Evolutionary conservation across 805 yeast genomes (phyloP), one percentile per base, ranked within the genome.

Genomic region (Metschnikowia koreensis): DNA sequence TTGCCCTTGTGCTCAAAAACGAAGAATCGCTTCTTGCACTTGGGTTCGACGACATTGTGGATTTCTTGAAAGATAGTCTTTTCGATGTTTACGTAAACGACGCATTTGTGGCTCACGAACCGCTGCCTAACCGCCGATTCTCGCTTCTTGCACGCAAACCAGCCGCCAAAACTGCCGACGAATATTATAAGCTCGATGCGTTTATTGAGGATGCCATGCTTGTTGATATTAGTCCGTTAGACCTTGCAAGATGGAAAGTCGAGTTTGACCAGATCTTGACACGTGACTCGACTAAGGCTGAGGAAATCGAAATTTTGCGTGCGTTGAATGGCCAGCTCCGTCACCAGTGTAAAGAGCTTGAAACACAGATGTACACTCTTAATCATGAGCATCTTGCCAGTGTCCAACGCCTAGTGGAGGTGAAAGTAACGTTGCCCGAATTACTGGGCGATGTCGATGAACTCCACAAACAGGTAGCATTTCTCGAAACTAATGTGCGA

Each of bases 351-450:
- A 79, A 87, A 62, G 79, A 82, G 53, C 74, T 91, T 38, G 96
- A 90, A 66, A 75, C 83, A 15, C 80, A 85, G 22, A 84, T 84
- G 62, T 81, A 86, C 3, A 72, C 81, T 1, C 71, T 93, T 53
- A 90, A 89, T 64, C 76, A 81, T 54, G 97, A 92, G 62, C 97
- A 94, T 67, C 81, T 91, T 29, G 87, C 82, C 49, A 81, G 91
- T 38, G 96, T 96, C 4, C 93, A 92, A 68, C 89, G 84, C 58
- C 82, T 94, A 84, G 90, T 93, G 34, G 82, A 82, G 56, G 86
- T 88, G 38, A 84, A 94, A 62, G 81, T 92, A 39, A 80, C 76
- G 48, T 75, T 87, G 27, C 97, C 96, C 2, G 85, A 86, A 34
- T 66, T 93, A 27, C 74, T 79, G 46, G 93, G 89, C 60, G 96